Evolutionary conservation across 2,329 filamentous ascomycete genomes (phyloP), one percentile per base, ranked within the genome.

Genomic region (Botryosphaeria agaves): DNA sequence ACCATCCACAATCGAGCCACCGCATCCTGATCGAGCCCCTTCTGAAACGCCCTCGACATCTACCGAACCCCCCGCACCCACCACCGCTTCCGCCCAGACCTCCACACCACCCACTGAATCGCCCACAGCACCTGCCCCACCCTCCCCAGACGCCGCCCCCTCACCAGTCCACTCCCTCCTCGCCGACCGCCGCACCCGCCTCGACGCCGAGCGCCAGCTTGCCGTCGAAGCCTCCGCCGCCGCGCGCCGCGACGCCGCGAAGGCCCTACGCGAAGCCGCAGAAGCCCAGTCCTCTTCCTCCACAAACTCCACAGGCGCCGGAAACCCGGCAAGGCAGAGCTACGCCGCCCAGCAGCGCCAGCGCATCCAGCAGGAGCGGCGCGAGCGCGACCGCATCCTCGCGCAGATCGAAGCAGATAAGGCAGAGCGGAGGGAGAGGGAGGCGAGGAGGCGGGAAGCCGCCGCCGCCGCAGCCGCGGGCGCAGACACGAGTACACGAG

Each of bases 391-490:
- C 33, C 66, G 79, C 1, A 76, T 91, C 31, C 61, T 85, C 26
- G 70, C 72, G 39, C 71, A 72, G 23, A 84, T 91, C 37, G 76
- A 83, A 44, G 71, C 76, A 35, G 82, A 91, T 54, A 80, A 77
- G 46, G 64, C 64, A 7, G 76, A 74, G 36, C 67, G 81, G 9
- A 71, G 66, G 36, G 58, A 68, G 31, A 59, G 62, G 24, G 64
- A 68, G 6, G 63, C 64, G 14, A 56, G 60, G 34, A 55, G 62
- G 20, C 63, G 64, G 47, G 53, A 52, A 15, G 29, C 33, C 8
- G 47, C 46, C 14, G 43, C 47, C 25, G 49, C 45, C 16, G 49
- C 53, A 35, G 29, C 45, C 41, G 20, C 51, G 46, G 37, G 42
- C 40, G 34, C 57, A 57, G 41, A 44, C 48, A 11, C 43, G 28